Conservation (phyloP, 2,329 filamentous ascomycete species). For the Rhynchosporium graminicola region DNA sequence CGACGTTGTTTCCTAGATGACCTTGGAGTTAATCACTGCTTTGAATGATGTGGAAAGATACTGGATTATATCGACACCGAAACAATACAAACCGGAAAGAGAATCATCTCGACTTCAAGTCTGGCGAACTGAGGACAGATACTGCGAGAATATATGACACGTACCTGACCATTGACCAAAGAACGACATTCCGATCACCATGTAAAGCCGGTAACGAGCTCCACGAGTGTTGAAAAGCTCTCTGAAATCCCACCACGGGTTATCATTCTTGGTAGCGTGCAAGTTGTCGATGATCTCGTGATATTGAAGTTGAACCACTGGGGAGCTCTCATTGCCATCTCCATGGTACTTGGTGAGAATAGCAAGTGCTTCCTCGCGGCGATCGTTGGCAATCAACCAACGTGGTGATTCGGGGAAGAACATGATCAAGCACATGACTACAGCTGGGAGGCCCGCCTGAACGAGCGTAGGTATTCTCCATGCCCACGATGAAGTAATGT, state of each 20-base stretch:
- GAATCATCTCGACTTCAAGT: no score
- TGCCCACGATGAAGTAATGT: constrained; percentile 48
- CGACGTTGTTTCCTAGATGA: constrained; percentile 43
- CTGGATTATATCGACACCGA: no score
- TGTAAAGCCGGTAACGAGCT: constrained; percentile 50
- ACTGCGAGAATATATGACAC: no score
- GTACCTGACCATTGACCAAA: constrained; percentile 40
- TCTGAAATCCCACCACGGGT: constrained; percentile 61
- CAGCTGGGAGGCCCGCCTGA: constrained; percentile 47
- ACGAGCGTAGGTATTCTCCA: constrained; percentile 62
- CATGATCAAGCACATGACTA: constrained; percentile 51
- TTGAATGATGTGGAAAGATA: no score
- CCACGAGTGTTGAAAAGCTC: constrained; percentile 52
- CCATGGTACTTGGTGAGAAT: constrained; percentile 60
- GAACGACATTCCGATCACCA: constrained; percentile 54
- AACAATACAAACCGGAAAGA: no score
- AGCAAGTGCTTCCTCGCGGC: constrained; percentile 55
- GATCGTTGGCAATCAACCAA: constrained; percentile 53
- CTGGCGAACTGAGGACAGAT: no score
- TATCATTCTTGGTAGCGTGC: constrained; percentile 51
- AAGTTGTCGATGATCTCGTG: constrained; percentile 56
- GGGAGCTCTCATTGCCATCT: constrained; percentile 53
- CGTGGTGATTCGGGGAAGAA: constrained; percentile 41
- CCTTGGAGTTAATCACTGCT: no score
- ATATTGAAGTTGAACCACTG: constrained; percentile 58